A percentile compares a stretch with the other conserved stretches of the same genome.
Evolutionary conservation across 371 early-diverging fungal genomes (phyloP).

Genomic region (Syncephalastrum monosporum): DNA sequence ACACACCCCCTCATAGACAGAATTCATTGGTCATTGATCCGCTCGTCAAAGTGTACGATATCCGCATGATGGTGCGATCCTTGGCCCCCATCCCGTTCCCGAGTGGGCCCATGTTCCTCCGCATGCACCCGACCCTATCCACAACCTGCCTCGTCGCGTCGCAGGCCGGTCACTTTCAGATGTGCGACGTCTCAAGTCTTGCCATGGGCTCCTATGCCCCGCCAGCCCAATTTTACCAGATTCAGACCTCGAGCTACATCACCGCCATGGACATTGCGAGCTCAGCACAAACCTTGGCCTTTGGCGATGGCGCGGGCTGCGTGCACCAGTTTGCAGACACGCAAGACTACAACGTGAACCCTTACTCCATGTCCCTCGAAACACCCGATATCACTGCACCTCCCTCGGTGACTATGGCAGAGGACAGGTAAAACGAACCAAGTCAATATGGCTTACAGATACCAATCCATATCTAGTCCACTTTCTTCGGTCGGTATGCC

Average conservation of each 20-base stretch:
- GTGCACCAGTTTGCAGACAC: slow-evolving; percentile 70
- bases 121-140: slow-evolving; percentile 73
- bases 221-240: slow-evolving; percentile 68
- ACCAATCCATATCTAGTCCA: slow-evolving; percentile 38
- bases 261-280: slow-evolving; percentile 72
- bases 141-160: slow-evolving; percentile 69
- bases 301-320: slow-evolving; percentile 70
- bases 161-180: slow-evolving; percentile 71
- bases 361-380: slow-evolving; percentile 64
- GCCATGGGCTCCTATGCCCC: slow-evolving; percentile 48
- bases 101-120: slow-evolving; percentile 66
- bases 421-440: slow-evolving; percentile 42
- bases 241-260: slow-evolving; percentile 63
- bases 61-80: slow-evolving; percentile 67
- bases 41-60: slow-evolving; percentile 82
- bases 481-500: slow-evolving; percentile 81
- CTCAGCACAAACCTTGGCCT: slow-evolving; percentile 70
- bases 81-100: slow-evolving; percentile 76
- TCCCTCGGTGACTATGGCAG: slow-evolving; percentile 50
- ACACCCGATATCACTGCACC: slow-evolving; percentile 56
- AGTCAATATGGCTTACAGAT: not conserved
- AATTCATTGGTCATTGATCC: slow-evolving; percentile 71
- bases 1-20: slow-evolving; percentile 31
- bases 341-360: slow-evolving; percentile 65
- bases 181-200: slow-evolving; percentile 68